Base-by-base conservation (phyloP, 768 basidiomycete genomes). In the Hydnomerulius pinastri region DNA sequence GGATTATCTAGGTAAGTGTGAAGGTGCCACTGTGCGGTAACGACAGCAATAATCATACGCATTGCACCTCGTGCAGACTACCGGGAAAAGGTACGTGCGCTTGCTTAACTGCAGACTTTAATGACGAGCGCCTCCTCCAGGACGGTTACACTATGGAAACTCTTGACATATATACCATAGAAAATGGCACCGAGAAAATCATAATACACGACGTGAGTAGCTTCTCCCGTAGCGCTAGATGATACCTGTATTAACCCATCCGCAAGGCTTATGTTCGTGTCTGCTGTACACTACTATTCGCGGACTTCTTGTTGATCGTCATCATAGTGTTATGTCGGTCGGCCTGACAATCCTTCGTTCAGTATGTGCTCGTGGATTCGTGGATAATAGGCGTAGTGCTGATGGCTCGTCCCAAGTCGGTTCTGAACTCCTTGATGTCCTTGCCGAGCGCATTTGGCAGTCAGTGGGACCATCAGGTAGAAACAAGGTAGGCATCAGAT, bases 131-230 rank as follows among this genome's bases (percentile, higher is more conserved):
- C n/a, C 20, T n/a, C 23, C 23, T 18, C 1, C 61, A 94, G 90
- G 92, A 95, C 60, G 94, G 95, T 18, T 98, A 97, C 70, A 92
- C 92, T 8, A 72, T 87, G 65, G 90, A 95, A 57, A 79, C 75
- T 0, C 64, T 94, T 10, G 82, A 93, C 51, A 77, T 98, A 12
- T 85, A 87, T 67, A 78, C 80, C 25, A 62, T 85, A 27, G 73
- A 61, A 8, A 43, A 73, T 30, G 82, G 79, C 2, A 59, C 66
- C 3, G 84, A 88, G 56, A 71, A 68, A 46, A 73, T 86, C 0
- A 69, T 86, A 8, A 75, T 87, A 33, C 77, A 76, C 25, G 73
- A 80, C 27, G 87, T 82, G 40, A 51, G 78, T 58, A 29, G 23
- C 8, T 17, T 4, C 39, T 32, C 15, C 17, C n/a, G 28, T 39